Evolutionary conservation across 2,329 filamentous ascomycete species (phyloP).

Genomic region (Colletotrichum lini): DNA sequence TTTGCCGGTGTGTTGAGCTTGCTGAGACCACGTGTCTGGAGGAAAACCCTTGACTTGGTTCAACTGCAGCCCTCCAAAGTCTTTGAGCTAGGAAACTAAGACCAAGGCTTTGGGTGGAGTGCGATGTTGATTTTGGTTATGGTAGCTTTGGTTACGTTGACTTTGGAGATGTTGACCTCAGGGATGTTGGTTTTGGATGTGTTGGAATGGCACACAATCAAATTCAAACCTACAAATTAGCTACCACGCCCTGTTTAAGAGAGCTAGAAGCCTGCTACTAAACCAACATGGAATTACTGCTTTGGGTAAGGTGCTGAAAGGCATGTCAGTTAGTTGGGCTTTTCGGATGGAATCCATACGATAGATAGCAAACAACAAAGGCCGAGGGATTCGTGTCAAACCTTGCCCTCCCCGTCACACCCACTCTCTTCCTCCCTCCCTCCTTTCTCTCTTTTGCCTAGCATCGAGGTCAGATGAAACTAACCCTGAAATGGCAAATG

Average conservation of each 20-base stretch:
- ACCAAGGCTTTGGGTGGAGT: not conserved
- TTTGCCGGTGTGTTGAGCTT: not conserved
- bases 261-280: not conserved
- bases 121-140: not conserved
- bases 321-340: not conserved
- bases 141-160: too few species aligned
- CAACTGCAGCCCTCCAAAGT: not conserved
- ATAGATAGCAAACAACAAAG: not conserved
- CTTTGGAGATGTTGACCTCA: not conserved
- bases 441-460: not conserved
- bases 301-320: not conserved
- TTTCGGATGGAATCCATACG: slow-evolving; percentile 10
- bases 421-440: too few species aligned
- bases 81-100: not conserved
- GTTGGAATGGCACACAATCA: not conserved
- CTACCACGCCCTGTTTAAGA: not conserved
- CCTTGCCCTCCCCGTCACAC: too few species aligned
- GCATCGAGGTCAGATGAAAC: not conserved
- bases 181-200: not conserved
- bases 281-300: not conserved
- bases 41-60: not conserved
- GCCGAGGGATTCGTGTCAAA: not conserved
- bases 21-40: not conserved
- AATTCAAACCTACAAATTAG: not conserved
- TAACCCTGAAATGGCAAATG: not conserved